Conservation (phyloP, 495 filamentous ascomycete genomes). For the Pyrenula massariospora region DNA sequence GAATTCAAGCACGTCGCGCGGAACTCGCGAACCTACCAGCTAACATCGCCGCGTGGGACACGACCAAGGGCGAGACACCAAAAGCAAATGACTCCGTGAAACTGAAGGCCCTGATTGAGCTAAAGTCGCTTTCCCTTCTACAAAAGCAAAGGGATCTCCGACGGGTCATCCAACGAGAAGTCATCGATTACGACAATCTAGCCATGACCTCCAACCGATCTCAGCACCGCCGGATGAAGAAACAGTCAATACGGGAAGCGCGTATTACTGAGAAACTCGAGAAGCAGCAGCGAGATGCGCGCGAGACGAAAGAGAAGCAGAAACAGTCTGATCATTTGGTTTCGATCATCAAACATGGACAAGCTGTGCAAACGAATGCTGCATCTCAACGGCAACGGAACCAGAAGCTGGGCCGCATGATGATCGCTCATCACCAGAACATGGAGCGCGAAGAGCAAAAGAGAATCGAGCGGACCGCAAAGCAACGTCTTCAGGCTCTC, state of each 20-base stretch:
- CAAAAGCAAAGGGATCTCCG: constrained; percentile 76
- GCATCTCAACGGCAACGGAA: constrained; percentile 49
- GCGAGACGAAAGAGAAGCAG: constrained; percentile 88
- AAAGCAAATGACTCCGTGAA: constrained; percentile 74
- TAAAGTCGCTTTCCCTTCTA: constrained; percentile 72
- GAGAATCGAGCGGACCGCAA: constrained; percentile 88
- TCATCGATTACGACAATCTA: constrained; percentile 87
- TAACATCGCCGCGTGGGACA: constrained; percentile 76
- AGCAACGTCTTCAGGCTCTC: constrained; percentile 96
- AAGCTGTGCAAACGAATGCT: constrained; percentile 48
- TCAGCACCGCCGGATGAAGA: constrained; percentile 87
- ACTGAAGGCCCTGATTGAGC: constrained; percentile 81
- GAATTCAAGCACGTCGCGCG: constrained; percentile 67
- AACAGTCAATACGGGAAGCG: constrained; percentile 88
- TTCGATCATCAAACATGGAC: constrained; percentile 55
- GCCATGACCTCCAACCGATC: constrained; percentile 89
- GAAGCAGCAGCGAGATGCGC: constrained; percentile 93
- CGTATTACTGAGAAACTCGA: constrained; percentile 96
- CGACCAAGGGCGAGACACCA: constrained; percentile 53
- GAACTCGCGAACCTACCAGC: constrained; percentile 74
- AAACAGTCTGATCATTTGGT: constrained; percentile 85
- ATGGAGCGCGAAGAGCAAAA: constrained; percentile 99
- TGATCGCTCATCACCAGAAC: constrained; percentile 78
- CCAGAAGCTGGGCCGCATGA: constrained; percentile 77
- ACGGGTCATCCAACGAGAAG: constrained; percentile 73